Conservation (phyloP, 2,329 filamentous ascomycete species). For the Endothia cerciana region DNA sequence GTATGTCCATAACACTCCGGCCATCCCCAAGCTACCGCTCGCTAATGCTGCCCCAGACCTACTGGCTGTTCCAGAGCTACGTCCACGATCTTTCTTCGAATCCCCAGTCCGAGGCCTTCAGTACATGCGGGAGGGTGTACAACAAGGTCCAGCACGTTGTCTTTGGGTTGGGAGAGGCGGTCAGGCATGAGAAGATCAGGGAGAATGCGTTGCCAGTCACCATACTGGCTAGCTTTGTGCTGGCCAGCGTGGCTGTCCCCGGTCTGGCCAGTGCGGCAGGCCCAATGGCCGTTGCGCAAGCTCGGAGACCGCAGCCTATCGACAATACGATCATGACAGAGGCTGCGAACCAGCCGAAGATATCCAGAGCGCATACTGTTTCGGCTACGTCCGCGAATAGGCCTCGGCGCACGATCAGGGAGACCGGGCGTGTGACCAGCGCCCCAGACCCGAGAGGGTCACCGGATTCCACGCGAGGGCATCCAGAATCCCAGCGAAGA, state of each 20-base stretch:
- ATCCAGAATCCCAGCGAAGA: constrained; percentile 24
- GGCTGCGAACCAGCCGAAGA: constrained; percentile 44
- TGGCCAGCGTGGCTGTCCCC: constrained; percentile 76
- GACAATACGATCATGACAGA: constrained; percentile 66
- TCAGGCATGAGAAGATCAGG: constrained; percentile 74
- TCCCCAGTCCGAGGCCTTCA: constrained; percentile 76
- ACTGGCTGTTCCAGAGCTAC: constrained; percentile 90
- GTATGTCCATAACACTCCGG: constrained; percentile 53
- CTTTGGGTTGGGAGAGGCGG: constrained; percentile 74
- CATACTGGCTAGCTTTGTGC: constrained; percentile 77
- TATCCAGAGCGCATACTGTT: constrained; percentile 68
- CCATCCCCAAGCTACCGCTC: background rate
- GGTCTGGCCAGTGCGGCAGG: constrained; percentile 78
- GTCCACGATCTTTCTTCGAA: constrained; percentile 78
- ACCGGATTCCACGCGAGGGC: constrained; percentile 28
- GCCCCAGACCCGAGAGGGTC: constrained; percentile 44
- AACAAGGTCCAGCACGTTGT: constrained; percentile 89
- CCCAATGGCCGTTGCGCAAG: constrained; percentile 80
- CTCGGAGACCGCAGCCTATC: constrained; percentile 70
- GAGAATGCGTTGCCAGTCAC: constrained; percentile 82
- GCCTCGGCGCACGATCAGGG: constrained; percentile 49
- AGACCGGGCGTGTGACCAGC: constrained; percentile 51
- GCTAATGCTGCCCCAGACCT: constrained; percentile 62
- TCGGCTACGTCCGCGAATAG: constrained; percentile 50
- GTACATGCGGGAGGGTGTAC: constrained; percentile 81